These are phyloP conservation scores for Hanseniaspora thailandica DNA, from an alignment of 805 yeast species.

Conservation along the genomic window DNA sequence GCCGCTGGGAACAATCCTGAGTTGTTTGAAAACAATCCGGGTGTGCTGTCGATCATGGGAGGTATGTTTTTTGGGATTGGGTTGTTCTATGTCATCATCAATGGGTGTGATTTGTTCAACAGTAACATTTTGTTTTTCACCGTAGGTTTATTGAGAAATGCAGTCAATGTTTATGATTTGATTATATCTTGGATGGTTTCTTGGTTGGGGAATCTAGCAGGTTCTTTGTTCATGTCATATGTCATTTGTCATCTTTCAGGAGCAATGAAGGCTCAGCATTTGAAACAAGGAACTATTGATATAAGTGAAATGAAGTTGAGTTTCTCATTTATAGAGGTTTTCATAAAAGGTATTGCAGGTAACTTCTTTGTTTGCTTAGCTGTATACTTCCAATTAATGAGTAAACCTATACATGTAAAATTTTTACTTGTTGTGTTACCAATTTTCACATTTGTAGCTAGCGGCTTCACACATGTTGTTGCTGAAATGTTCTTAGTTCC, in stretches of 20 bases:
- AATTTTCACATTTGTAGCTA: slow-evolving; percentile 61
- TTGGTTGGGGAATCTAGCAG: slow-evolving; percentile 54
- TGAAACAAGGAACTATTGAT: slow-evolving; percentile 38
- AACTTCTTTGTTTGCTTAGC: slow-evolving; percentile 69
- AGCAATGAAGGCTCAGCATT: slow-evolving; percentile 32
- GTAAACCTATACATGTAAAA: slow-evolving; percentile 69
- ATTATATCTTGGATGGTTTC: slow-evolving; percentile 55
- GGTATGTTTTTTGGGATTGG: slow-evolving; percentile 62
- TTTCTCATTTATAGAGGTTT: slow-evolving; percentile 46
- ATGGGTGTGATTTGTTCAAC: slow-evolving; percentile 69
- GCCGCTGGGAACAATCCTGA: slow-evolving; percentile 43
- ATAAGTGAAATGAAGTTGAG: slow-evolving; percentile 36
- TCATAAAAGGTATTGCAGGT: slow-evolving; percentile 62
- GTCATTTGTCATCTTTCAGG: slow-evolving; percentile 49
- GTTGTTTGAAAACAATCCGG: slow-evolving; percentile 35
- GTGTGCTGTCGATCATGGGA: slow-evolving; percentile 43
- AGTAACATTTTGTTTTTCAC: slow-evolving; percentile 62
- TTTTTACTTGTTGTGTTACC: slow-evolving; percentile 53
- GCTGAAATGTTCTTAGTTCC: slow-evolving; percentile 69
- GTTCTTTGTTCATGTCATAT: slow-evolving; percentile 54
- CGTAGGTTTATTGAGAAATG: slow-evolving; percentile 57
- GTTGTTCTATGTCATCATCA: slow-evolving; percentile 56
- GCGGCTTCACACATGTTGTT: slow-evolving; percentile 70
- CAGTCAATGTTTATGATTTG: slow-evolving; percentile 54
- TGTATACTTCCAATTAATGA: slow-evolving; percentile 63